Conservation (phyloP, 257 asterid genomes). For the Ballota nigra region DNA sequence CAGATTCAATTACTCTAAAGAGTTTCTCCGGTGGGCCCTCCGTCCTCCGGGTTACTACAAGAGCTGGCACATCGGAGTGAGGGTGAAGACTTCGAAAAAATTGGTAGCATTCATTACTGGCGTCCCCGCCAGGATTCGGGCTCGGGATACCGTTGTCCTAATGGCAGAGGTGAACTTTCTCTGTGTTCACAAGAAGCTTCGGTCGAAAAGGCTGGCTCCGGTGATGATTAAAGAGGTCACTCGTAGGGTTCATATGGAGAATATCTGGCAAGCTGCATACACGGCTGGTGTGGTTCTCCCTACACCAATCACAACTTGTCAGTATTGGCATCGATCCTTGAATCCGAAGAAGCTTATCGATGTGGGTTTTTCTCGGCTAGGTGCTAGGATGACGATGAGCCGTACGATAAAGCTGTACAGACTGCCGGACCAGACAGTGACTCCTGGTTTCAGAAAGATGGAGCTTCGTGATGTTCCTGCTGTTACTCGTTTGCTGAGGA, state of each 20-base stretch:
- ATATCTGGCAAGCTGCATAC: constrained; percentile 84
- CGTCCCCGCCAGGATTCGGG: constrained; percentile 71
- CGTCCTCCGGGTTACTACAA: constrained; percentile 60
- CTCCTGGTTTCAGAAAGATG: constrained; percentile 77
- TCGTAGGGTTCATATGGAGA: constrained; percentile 74
- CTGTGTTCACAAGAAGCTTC: constrained; percentile 64
- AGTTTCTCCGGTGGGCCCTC: constrained; percentile 83
- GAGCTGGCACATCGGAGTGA: constrained; percentile 85
- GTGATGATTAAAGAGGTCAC: constrained; percentile 86
- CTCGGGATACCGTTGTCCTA: constrained; percentile 54
- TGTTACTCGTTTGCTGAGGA: constrained; percentile 66
- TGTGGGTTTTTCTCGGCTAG: constrained; percentile 75
- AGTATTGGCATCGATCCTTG: constrained; percentile 47
- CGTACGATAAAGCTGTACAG: constrained; percentile 72
- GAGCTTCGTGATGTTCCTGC: constrained; percentile 73
- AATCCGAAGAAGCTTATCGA: constrained; percentile 78
- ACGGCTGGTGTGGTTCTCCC: constrained; percentile 87
- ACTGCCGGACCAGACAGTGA: constrained; percentile 55
- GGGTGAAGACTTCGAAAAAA: constrained; percentile 71
- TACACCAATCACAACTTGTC: constrained; percentile 50
- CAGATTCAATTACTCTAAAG: constrained; percentile 78
- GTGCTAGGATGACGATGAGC: constrained; percentile 89
- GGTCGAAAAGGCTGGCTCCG: constrained; percentile 83
- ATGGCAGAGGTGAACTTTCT: constrained; percentile 61
- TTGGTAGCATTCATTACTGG: constrained; percentile 81